Evolutionary conservation across 805 yeast genomes (phyloP).

Genomic region (Grigorovia yakushimaensis): DNA sequence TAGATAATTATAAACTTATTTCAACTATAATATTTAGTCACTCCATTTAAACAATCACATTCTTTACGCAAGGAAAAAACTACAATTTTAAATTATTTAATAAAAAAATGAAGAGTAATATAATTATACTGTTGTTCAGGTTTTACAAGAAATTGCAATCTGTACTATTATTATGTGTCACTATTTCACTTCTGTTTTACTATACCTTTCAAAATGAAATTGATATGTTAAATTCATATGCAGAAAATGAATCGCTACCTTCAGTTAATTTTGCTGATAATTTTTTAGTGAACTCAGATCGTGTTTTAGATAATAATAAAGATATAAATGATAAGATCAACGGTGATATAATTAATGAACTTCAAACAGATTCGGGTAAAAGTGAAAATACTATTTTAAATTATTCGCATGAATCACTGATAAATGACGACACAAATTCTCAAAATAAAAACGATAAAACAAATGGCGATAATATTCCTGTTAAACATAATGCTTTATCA

Average conservation of each 20-base stretch:
- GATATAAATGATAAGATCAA: not conserved
- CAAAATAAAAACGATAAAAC: no score
- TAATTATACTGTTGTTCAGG: conserved; percentile 10
- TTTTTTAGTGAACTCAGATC: not conserved
- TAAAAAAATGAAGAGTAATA: conserved; percentile 9
- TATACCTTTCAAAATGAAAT: conserved; percentile 30
- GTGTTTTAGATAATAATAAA: not conserved
- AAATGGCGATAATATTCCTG: not conserved
- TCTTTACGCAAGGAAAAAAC: no score
- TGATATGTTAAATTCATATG: conserved; percentile 27
- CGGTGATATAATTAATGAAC: not conserved
- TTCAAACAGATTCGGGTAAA: not conserved
- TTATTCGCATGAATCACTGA: no score
- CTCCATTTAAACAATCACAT: no score
- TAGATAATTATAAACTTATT: no score
- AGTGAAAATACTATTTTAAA: not conserved
- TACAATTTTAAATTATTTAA: no score
- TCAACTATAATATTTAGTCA: no score
- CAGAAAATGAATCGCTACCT: conserved; percentile 29
- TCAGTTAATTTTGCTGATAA: conserved; percentile 12
- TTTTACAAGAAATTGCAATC: conserved; percentile 18
- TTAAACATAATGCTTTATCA: no score
- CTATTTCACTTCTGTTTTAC: conserved; percentile 26
- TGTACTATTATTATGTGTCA: conserved; percentile 19
- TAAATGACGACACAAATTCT: no score